Percentiles rank a stretch among this genome's conserved stretches.
These are phyloP conservation scores for Cutaneotrichosporon mucoides DNA, from an alignment of 1,284 basidiomycete genomes.

Conservation along the genomic window DNA sequence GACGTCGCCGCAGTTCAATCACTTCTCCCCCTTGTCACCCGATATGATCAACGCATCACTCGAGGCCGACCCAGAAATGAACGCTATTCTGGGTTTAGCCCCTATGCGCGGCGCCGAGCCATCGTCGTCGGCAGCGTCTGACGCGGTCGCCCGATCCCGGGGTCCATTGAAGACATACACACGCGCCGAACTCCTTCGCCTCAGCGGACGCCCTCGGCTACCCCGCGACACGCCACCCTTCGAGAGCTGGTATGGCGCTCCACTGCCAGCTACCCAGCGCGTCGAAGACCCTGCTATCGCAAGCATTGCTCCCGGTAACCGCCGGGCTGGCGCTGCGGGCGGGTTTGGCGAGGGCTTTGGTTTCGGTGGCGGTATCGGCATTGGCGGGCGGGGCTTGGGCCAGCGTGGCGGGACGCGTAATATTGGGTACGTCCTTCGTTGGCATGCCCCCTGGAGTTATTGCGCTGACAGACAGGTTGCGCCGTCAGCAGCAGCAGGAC, in stretches of 20 bases:
- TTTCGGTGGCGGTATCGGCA: conserved; percentile 45
- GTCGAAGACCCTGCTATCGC: conserved; percentile 44
- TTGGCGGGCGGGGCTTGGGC: conserved; percentile 26
- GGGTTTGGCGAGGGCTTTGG: conserved; percentile 46
- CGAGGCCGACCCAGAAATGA: conserved; percentile 27
- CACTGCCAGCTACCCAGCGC: not conserved
- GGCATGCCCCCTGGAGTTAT: too few species aligned
- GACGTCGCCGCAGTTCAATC: conserved; percentile 36
- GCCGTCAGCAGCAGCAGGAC: conserved; percentile 5
- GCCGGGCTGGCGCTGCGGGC: conserved; percentile 17
- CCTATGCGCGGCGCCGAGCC: not conserved
- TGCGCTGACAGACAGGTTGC: not conserved
- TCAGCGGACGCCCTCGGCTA: conserved; percentile 2
- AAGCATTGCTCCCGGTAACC: conserved; percentile 27
- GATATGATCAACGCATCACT: conserved; percentile 30
- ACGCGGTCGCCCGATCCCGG: not conserved
- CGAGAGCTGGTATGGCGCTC: conserved; percentile 17
- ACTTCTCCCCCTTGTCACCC: conserved; percentile 42
- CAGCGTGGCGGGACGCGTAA: conserved; percentile 26
- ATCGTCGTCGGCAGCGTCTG: not conserved
- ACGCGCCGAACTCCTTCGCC: conserved; percentile 12
- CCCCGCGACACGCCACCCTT: conserved; percentile 11
- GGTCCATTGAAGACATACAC: conserved; percentile 16
- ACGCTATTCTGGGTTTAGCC: conserved; percentile 22
- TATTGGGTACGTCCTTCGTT: conserved; percentile 28